A percentile compares a stretch with the other conserved stretches of the same genome.
phyloP scores from a whole-genome alignment of 2,329 filamentous ascomycete genomes.

The Botrytis galanthina region DNA sequence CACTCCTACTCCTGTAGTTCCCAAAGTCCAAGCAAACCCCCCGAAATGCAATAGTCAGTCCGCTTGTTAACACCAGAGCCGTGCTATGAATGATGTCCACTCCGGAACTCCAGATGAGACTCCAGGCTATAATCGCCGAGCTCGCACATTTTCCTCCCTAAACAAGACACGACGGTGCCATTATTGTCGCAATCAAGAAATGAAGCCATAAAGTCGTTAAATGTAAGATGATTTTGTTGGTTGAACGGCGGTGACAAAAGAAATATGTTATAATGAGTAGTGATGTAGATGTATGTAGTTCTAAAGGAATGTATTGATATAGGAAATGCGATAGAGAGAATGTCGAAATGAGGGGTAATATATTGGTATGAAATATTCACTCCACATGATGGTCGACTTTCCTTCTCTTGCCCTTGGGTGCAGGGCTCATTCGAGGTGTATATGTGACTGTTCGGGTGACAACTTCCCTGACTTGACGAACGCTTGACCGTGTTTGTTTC shows the following conservation, averaged over 20 bases:
- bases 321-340: background rate
- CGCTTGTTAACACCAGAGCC: slow-evolving; percentile 6
- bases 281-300: slow-evolving; percentile 15
- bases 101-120: slow-evolving; percentile 20
- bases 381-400: slow-evolving; percentile 52
- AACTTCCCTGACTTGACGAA: slow-evolving; percentile 78
- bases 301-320: background rate
- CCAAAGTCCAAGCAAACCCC: slow-evolving; percentile 1
- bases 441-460: slow-evolving; percentile 94
- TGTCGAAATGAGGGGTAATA: slow-evolving; percentile 5
- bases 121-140: slow-evolving; percentile 15
- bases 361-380: slow-evolving; percentile 34
- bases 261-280: slow-evolving; percentile 10
- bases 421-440: slow-evolving; percentile 80
- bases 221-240: slow-evolving; percentile 16
- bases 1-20: slow-evolving; percentile 25
- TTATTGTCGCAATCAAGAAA: slow-evolving; percentile 33
- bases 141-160: slow-evolving; percentile 20
- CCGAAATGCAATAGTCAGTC: slow-evolving; percentile 14
- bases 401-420: slow-evolving; percentile 89
- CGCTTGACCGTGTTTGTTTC: slow-evolving; percentile 58
- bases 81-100: slow-evolving; percentile 11
- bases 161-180: slow-evolving; percentile 18
- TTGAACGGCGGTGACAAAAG: slow-evolving; percentile 9
- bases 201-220: slow-evolving; percentile 35